Evolutionary conservation across 179 eudicot species (phyloP), one percentile per base, ranked within the genome.

Genomic region (Vitellaria paradoxa): DNA sequence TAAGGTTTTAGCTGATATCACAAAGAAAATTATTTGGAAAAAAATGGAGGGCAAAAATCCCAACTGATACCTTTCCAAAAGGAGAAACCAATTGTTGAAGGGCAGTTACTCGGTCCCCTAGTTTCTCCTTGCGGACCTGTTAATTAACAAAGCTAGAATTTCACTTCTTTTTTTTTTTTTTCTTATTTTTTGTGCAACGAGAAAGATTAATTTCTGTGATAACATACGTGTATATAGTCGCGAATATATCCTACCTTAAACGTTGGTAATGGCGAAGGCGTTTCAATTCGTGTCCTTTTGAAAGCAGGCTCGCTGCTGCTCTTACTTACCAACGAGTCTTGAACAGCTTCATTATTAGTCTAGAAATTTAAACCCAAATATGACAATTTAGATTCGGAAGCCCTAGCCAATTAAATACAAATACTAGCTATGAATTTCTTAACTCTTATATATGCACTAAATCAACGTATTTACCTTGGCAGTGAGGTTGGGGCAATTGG

Each of bases 11-110:
- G 17, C 13, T 59, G 14, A 50, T 13, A 21, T 12, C n/a, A 79
- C 40, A 76, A 55, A 42, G 14, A 49, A 15, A 17, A 17, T 4
- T 24, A 30, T 30, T 11, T 49, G 76, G 40, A 11, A 13, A 11
- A 13, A 75, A 21, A 30, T 21, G n/a, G 30, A 5, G 26, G 75
- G 20, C 11, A 53, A 52, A 40, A 46, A 6, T 55, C 55, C 7
- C 81, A 79, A 74, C 65, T 63, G 56, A 80, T 86, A 93, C 97
- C 98, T 93, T 94, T 70, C 98, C 98, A 80, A 94, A 94, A 81
- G 98, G 98, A 11, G 98, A 94, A 73, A 94, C 98, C 79, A 94
- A 77, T 85, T 94, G 98, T 80, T 94, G 98, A 62, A 93, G 92
- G 15, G 98, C 97, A 78, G 98, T 94, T 72, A 94, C 85, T 70